phyloP scores from a whole-genome alignment of 257 asterid genomes.

The Apocynum venetum region DNA sequence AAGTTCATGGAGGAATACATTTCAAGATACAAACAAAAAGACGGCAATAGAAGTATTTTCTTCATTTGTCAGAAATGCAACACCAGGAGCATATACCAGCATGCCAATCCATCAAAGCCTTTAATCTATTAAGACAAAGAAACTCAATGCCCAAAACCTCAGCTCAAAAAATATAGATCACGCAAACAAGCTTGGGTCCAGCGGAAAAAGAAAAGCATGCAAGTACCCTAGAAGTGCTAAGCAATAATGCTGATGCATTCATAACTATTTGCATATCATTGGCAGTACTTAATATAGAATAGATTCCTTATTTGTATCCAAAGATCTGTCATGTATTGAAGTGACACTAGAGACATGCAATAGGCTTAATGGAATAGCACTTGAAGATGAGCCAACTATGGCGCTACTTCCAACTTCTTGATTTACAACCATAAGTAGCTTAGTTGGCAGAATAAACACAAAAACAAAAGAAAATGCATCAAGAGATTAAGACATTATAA shows the following conservation, averaged over 20 bases:
- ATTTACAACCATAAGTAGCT: neutral
- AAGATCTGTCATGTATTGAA: neutral
- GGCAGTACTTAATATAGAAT: neutral
- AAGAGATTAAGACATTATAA: neutral
- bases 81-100: neutral
- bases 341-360: neutral
- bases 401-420: neutral
- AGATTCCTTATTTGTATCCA: neutral
- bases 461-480: neutral
- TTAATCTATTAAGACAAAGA: neutral
- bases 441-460: neutral
- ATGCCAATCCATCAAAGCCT: neutral
- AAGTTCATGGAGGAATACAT: neutral
- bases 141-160: neutral
- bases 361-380: neutral
- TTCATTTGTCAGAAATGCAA: neutral
- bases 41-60: neutral
- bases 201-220: too few species aligned
- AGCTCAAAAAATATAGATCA: neutral
- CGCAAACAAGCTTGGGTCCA: neutral
- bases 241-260: neutral
- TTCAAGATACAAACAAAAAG: neutral
- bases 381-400: neutral
- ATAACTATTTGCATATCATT: neutral
- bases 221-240: neutral